A percentile compares a stretch with the other conserved stretches of the same genome.
Evolutionary conservation across 2,329 filamentous ascomycete genomes (phyloP).

Genomic region (Colletotrichum tropicale): DNA sequence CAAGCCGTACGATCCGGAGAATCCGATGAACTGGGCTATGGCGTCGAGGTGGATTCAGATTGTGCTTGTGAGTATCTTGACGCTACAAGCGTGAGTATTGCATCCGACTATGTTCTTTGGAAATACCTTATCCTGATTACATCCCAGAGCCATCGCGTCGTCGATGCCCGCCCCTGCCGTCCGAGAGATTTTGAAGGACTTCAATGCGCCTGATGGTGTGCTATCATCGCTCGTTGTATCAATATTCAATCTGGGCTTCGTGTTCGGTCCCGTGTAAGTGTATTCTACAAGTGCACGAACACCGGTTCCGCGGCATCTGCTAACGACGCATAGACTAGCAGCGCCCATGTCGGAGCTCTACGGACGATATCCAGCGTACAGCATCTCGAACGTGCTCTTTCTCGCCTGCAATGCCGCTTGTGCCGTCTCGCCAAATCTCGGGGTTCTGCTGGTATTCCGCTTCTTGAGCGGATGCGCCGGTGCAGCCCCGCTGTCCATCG

Average conservation of each 20-base stretch:
- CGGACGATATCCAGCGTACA: slow-evolving; percentile 33
- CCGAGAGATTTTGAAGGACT: not conserved
- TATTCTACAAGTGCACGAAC: slow-evolving; percentile 15
- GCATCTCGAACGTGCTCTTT: slow-evolving; percentile 31
- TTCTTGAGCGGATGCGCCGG: slow-evolving; percentile 31
- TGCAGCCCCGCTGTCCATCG: slow-evolving; percentile 32
- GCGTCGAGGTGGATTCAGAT: slow-evolving; percentile 2
- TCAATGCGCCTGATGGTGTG: not conserved
- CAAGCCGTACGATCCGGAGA: not conserved
- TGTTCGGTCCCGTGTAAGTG: slow-evolving; percentile 40
- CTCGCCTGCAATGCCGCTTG: slow-evolving; percentile 33
- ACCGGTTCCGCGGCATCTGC: not conserved
- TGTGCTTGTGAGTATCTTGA: slow-evolving; percentile 5
- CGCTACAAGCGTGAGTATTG: slow-evolving; percentile 2
- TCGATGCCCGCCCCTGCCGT: not conserved
- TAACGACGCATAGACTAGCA: not conserved
- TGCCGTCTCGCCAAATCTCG: slow-evolving; percentile 26
- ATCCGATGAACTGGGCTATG: not conserved
- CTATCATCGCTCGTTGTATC: slow-evolving; percentile 50
- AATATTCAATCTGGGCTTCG: slow-evolving; percentile 51
- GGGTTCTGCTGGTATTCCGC: slow-evolving; percentile 35
- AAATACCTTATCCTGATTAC: not conserved
- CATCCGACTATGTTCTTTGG: not conserved
- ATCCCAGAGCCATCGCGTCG: not conserved
- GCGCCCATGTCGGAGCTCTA: slow-evolving; percentile 43